Conservation (phyloP, 495 filamentous ascomycete genomes). For the Lasiosphaeriaceae sp. region DNA sequence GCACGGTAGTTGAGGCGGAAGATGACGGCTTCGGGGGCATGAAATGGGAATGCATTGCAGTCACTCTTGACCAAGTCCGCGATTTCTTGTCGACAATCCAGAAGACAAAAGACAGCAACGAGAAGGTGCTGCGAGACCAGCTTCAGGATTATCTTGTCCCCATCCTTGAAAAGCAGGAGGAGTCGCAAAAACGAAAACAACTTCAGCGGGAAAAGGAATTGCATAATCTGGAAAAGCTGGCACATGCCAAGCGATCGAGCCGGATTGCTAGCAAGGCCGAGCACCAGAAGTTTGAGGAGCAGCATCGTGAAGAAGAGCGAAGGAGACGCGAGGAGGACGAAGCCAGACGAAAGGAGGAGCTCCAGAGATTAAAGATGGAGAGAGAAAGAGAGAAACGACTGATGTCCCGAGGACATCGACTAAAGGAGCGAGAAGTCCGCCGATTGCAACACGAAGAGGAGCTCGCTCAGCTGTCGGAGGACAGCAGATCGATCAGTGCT, state of each 20-base stretch:
- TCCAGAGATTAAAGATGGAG: constrained; percentile 61
- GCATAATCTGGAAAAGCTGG: constrained; percentile 73
- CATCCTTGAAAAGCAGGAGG: constrained; percentile 76
- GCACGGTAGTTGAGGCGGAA: constrained; percentile 39
- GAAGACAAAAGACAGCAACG: constrained; percentile 73
- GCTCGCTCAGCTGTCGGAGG: constrained; percentile 70
- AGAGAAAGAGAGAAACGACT: constrained; percentile 76
- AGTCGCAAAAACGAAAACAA: constrained; percentile 65
- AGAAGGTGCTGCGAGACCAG: constrained; percentile 67
- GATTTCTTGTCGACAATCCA: constrained; percentile 65
- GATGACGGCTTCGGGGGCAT: constrained; percentile 63
- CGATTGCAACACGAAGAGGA: constrained; percentile 80
- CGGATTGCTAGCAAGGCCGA: constrained; percentile 78
- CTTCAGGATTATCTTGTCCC: constrained; percentile 75
- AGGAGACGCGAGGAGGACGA: constrained; percentile 62
- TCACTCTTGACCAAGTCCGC: constrained; percentile 72
- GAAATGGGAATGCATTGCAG: constrained; percentile 89
- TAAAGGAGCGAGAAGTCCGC: constrained; percentile 77
- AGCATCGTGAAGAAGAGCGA: constrained; percentile 64
- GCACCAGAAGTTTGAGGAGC: constrained; percentile 69
- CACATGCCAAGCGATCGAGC: constrained; percentile 89
- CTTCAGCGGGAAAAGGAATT: constrained; percentile 74
- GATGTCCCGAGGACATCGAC: constrained; percentile 77
- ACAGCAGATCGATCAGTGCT: constrained; percentile 61
- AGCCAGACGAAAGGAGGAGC: constrained; percentile 64